phyloP scores from a whole-genome alignment of 352 stramenopile species.

The Phytophthora hibernalis region DNA sequence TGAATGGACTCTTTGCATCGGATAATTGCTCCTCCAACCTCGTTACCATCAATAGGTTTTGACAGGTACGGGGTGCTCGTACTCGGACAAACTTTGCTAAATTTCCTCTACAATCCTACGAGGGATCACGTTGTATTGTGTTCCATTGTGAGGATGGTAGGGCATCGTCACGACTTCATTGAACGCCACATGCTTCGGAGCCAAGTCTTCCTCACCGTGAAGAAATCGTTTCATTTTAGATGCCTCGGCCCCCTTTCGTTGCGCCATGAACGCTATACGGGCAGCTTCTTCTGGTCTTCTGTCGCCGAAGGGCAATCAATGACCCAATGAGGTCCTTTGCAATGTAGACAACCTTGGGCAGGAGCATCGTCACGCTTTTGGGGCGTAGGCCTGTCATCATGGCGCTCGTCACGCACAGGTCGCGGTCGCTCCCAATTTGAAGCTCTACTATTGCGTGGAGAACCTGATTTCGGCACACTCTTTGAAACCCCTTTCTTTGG shows the following conservation, averaged over 20 bases:
- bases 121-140: conserved; percentile 5
- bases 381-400: not conserved
- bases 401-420: not conserved
- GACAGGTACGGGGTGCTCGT: not conserved
- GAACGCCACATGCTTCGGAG: not conserved
- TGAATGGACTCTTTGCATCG: not conserved
- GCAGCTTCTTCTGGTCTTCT: conserved; percentile 11
- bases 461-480: not conserved
- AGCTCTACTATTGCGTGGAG: too few relatives aligned
- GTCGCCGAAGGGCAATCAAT: conserved; percentile 2
- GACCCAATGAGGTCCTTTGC: not conserved
- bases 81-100: not conserved
- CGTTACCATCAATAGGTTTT: not conserved
- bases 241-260: conserved; percentile 1
- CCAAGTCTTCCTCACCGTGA: not conserved
- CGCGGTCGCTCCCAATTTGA: not conserved
- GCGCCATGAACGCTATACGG: not conserved
- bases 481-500: not conserved
- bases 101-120: conserved; percentile 6
- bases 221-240: conserved; percentile 15
- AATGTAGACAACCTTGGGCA: conserved; percentile 5
- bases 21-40: conserved; percentile 8
- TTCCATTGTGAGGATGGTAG: conserved; percentile 1
- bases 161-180: conserved; percentile 11
- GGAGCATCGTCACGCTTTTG: not conserved